A percentile compares a stretch with the other conserved stretches of the same genome.
These are phyloP conservation scores for Botrytis porri DNA, from an alignment of 2,329 filamentous ascomycete genomes.

Conservation along the genomic window DNA sequence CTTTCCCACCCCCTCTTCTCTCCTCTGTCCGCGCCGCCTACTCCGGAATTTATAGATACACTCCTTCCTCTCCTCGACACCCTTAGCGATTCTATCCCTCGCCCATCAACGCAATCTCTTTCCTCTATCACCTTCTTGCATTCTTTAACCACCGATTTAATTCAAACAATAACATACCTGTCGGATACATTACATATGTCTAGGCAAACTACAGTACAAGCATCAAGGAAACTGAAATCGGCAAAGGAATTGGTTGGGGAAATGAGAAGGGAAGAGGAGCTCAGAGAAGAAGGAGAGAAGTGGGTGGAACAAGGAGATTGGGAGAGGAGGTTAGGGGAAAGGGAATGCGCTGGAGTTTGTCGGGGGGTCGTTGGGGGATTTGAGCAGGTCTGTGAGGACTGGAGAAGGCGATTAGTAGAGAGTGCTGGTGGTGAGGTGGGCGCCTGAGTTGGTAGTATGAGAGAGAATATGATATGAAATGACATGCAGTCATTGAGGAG, in stretches of 20 bases:
- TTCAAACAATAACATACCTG: constrained; percentile 78
- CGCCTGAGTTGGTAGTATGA: neutral
- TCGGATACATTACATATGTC: constrained; percentile 94
- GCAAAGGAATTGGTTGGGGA: constrained; percentile 84
- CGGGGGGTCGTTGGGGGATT: constrained; percentile 88
- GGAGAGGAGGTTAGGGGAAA: constrained; percentile 69
- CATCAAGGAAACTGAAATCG: constrained; percentile 73
- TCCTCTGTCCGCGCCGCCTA: constrained; percentile 61
- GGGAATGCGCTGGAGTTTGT: constrained; percentile 82
- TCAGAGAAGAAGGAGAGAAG: constrained; percentile 74
- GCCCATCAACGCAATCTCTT: constrained; percentile 59
- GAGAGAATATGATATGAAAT: neutral
- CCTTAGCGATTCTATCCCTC: constrained; percentile 65
- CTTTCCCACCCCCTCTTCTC: constrained; percentile 69
- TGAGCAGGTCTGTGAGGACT: constrained; percentile 82
- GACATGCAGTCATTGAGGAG: neutral
- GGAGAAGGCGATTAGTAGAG: constrained; percentile 72
- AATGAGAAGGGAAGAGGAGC: constrained; percentile 77
- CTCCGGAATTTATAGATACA: constrained; percentile 63
- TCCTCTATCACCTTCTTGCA: constrained; percentile 67
- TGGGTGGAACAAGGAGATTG: constrained; percentile 83
- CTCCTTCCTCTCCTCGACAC: constrained; percentile 66
- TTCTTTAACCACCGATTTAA: constrained; percentile 67
- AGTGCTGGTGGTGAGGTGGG: constrained; percentile 42
- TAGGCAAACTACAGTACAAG: constrained; percentile 79